Conservation (phyloP, 768 basidiomycete species). For the Infundibulicybe gibba region DNA sequence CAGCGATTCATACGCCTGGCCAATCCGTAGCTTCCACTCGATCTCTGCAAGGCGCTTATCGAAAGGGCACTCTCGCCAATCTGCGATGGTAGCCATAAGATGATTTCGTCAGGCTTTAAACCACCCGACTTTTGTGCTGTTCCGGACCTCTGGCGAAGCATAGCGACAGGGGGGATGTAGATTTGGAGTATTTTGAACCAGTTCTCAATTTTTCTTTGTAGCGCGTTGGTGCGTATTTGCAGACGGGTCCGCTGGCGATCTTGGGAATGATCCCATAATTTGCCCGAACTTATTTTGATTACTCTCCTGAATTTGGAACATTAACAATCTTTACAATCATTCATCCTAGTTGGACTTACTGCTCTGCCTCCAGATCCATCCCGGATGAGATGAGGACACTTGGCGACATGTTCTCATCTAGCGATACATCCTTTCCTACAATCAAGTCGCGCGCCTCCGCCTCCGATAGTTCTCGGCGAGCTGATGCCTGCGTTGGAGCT, state of each 20-base stretch:
- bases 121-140: too few relatives aligned
- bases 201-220: too few relatives aligned
- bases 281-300: neutral
- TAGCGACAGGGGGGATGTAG: too few relatives aligned
- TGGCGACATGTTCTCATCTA: conserved; percentile 9
- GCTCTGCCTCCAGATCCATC: conserved; percentile 14
- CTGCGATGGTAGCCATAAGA: conserved; percentile 20
- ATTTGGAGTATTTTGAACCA: too few relatives aligned
- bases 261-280: conserved; percentile 10
- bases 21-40: too few relatives aligned
- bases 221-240: too few relatives aligned
- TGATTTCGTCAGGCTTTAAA: conserved; percentile 5
- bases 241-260: conserved; percentile 7
- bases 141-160: conserved; percentile 1
- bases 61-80: conserved; percentile 12
- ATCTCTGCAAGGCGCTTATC: conserved; percentile 4
- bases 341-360: too few relatives aligned
- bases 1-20: conserved; percentile 21
- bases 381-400: conserved; percentile 10
- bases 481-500: conserved; percentile 7
- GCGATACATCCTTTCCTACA: neutral
- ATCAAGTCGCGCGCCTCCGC: conserved; percentile 1
- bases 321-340: too few relatives aligned
- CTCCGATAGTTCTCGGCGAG: too few relatives aligned
- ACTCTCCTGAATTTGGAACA: neutral